These are phyloP conservation scores for Phylloporus arenicola DNA, from an alignment of 768 basidiomycete species.

Conservation along the genomic window DNA sequence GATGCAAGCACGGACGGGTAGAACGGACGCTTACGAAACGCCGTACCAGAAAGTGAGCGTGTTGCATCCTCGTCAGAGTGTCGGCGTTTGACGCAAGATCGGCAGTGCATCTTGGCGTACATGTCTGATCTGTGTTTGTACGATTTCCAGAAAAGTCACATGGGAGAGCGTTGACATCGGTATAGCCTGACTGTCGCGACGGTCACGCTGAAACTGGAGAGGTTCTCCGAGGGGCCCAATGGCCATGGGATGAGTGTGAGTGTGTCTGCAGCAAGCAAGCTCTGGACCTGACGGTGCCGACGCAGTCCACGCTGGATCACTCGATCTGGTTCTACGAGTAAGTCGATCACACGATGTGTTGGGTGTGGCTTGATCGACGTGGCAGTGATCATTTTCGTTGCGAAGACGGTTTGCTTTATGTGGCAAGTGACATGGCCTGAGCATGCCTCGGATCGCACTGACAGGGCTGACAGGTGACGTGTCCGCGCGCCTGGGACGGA, in stretches of 20 bases:
- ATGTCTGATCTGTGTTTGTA: constrained; percentile 78
- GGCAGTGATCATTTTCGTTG: constrained; percentile 67
- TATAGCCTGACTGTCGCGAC: constrained; percentile 52
- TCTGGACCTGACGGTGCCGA: constrained; percentile 6
- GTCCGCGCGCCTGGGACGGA: constrained; percentile 59
- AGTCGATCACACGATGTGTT: constrained; percentile 15
- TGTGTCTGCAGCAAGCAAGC: constrained; percentile 4
- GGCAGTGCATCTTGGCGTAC: constrained; percentile 72
- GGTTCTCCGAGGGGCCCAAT: constrained; percentile 44
- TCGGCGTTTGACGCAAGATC: constrained; percentile 3
- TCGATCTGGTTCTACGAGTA: constrained; percentile 76
- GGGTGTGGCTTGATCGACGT: constrained; percentile 1
- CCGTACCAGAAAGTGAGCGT: constrained; percentile 68
- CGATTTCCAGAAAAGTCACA: constrained; percentile 22
- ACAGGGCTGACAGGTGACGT: constrained; percentile 44
- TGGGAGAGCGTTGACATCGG: constrained; percentile 4
- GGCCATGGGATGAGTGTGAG: constrained; percentile 58
- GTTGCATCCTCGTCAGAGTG: background rate
- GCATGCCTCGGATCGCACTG: background rate
- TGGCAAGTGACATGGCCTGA: constrained; percentile 39
- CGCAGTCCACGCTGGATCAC: constrained; percentile 64
- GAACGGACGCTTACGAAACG: constrained; percentile 55
- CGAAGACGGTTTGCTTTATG: constrained; percentile 76
- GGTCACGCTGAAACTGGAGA: constrained; percentile 50
- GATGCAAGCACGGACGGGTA: constrained; percentile 64